Evolutionary conservation across 495 filamentous ascomycete species (phyloP).

Genomic region (Pyronema domesticum): DNA sequence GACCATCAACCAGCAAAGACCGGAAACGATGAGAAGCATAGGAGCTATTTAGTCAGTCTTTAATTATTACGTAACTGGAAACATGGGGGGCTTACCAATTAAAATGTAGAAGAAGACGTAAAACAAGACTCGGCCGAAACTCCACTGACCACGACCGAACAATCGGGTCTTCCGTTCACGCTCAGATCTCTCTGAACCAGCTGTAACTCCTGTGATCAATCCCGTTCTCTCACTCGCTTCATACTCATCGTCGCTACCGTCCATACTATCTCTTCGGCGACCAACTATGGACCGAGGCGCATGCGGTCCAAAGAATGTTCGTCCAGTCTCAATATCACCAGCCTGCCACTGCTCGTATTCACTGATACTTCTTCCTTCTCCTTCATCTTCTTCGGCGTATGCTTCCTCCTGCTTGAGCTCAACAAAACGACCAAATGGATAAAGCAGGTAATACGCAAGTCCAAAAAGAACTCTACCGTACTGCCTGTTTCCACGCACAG

Average conservation of each 20-base stretch:
- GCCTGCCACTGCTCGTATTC: slow-evolving; percentile 99
- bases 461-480: slow-evolving; percentile 78
- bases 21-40: slow-evolving; percentile 67
- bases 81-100: slow-evolving; percentile 29
- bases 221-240: slow-evolving; percentile 39
- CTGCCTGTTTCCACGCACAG: slow-evolving; percentile 58
- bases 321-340: slow-evolving; percentile 85
- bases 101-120: slow-evolving; percentile 93
- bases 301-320: slow-evolving; percentile 85
- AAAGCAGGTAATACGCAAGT: slow-evolving; percentile 71
- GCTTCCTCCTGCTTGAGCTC: slow-evolving; percentile 81
- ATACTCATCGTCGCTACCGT: slow-evolving; percentile 70
- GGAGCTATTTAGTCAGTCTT: slow-evolving; percentile 35
- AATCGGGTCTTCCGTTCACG: slow-evolving; percentile 52
- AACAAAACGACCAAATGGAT: slow-evolving; percentile 93
- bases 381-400: slow-evolving; percentile 89
- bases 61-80: background rate
- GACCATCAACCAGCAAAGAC: slow-evolving; percentile 85
- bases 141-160: slow-evolving; percentile 95
- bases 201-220: slow-evolving; percentile 21
- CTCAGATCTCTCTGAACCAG: slow-evolving; percentile 27
- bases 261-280: slow-evolving; percentile 71
- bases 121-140: slow-evolving; percentile 79
- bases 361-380: slow-evolving; percentile 96
- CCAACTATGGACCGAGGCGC: slow-evolving; percentile 65